Evolutionary conservation across 352 stramenopile species (phyloP), one percentile per base, ranked within the genome.

Genomic region (Globisporangium barbulae): DNA sequence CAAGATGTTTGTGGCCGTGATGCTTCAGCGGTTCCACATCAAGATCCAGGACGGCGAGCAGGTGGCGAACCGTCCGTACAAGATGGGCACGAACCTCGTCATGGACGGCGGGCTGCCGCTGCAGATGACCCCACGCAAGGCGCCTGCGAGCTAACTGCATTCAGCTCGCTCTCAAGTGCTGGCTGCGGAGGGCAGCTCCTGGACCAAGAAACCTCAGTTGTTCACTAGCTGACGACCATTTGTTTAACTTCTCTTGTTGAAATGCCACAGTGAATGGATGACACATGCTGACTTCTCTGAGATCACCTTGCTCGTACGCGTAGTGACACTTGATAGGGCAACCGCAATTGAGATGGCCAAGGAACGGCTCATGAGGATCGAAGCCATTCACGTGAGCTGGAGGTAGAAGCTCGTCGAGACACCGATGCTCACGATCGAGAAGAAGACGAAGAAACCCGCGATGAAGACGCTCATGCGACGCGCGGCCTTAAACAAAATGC

Each of bases 81-180:
- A n/a, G 12, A 45, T 19, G 12, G 39, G 12, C 12, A 15, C 39
- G 39, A 45, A n/a, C 39, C 17, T 45, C 12, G 17, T 19, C 39
- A 45, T 45, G 39, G 39, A 15, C 3, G 39, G 39, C 13, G 39
- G 39, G 6, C 39, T 45, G 6, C 39, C 39, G 7, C 10, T 45
- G 12, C 39, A 45, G 39, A 45, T 45, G 39, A 45, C 39, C 1
- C 39, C 39, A 1, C 56, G 4, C 98, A 35, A 35, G 31, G 31
- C 31, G 31, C 31, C 31, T 35, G 31, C 31, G 31, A 35, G 31
- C 31, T 35, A 35, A 35, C 31, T 35, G 31, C 31, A 35, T 7
- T 6, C 2, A 35, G 6, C 31, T 35, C n/a, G n/a, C n/a, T n/a
- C n/a, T n/a, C n/a, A n/a, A n/a, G n/a, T n/a, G n/a, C n/a, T n/a